Evolutionary conservation across 352 stramenopile genomes (phyloP), one percentile per base, ranked within the genome.

Genomic region (Globisporangium megalacanthum): DNA sequence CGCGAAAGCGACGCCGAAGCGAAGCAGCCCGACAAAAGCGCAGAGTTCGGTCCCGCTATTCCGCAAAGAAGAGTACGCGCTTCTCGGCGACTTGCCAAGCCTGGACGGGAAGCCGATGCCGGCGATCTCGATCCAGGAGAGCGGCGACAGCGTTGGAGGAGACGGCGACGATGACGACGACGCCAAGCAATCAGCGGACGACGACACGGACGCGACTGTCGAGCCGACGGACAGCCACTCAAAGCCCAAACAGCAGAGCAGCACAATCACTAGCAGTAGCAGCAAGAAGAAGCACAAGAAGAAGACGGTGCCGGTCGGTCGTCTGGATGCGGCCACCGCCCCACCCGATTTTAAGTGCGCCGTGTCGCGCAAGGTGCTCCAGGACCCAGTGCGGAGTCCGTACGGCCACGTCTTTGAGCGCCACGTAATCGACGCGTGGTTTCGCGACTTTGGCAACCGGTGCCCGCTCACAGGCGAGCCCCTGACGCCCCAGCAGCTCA

Each of bases 361-460:
- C 0, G 77, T 94, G 25, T 89, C 83, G 13, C 69, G 75, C 15
- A 90, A 91, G 47, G 56, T 92, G 37, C 51, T 94, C 44, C 77
- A 85, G 42, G 64, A 89, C 6, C 79, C 79, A 3, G 44, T 94
- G 57, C 72, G 81, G 35, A 91, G 79, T 54, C 84, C 84, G 6
- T 88, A 79, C 47, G 78, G 84, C 4, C 84, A 94, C 52, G 73
- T 91, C 4, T 92, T 89, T 60, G 81, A 94, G 58, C 71, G 76
- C 8, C 70, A 82, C 29, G 78, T 92, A 19, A 83, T 94, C 49
- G 78, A 94, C 53, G 73, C 74, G 13, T 92, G 84, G 82, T 88
- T 92, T 37, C 75, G 76, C 29, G 79, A 92, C 59, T 94, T 92
- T 62, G 84, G 82, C 47, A 92, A 92, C 48, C 78, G 82, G 19